A percentile compares a stretch with the other conserved stretches of the same genome.
These are phyloP conservation scores for Ulvella scutata DNA, from an alignment of 139 green algal species.

Conservation along the genomic window DNA sequence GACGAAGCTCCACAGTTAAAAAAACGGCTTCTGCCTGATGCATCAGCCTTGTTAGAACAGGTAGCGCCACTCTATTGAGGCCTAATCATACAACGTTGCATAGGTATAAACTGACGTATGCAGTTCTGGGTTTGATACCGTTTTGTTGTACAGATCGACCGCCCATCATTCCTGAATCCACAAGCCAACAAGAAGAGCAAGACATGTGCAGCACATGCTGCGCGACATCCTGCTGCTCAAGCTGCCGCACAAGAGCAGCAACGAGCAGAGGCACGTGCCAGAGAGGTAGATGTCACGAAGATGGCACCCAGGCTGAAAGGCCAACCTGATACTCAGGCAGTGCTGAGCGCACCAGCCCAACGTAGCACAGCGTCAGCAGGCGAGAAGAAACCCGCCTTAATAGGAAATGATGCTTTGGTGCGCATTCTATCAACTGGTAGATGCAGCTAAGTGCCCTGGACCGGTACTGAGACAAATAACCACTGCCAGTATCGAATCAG, in stretches of 20 bases:
- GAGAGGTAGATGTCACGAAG: slow-evolving; percentile 39
- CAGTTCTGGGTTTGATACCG: neutral
- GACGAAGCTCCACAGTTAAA: neutral
- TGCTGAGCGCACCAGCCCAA: neutral
- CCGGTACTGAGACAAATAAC: no score
- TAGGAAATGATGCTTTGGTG: neutral
- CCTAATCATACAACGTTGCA: neutral
- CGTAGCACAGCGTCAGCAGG: neutral
- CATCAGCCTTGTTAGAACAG: neutral
- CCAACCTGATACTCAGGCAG: slow-evolving; percentile 1
- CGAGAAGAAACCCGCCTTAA: neutral
- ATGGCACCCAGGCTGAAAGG: slow-evolving; percentile 39
- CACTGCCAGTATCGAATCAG: no score
- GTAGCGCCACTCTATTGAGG: neutral
- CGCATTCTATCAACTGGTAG: neutral
- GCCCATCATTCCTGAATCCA: slow-evolving; percentile 37
- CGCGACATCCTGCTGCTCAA: neutral
- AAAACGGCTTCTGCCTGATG: neutral
- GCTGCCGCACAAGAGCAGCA: neutral
- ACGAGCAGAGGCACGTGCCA: neutral
- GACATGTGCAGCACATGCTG: slow-evolving; percentile 1
- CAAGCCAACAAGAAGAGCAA: slow-evolving; percentile 29
- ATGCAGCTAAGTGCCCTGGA: neutral
- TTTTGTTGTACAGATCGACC: slow-evolving; percentile 9
- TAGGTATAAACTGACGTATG: neutral